Conservation (phyloP, 768 basidiomycete species). For the Agaricus blazei region DNA sequence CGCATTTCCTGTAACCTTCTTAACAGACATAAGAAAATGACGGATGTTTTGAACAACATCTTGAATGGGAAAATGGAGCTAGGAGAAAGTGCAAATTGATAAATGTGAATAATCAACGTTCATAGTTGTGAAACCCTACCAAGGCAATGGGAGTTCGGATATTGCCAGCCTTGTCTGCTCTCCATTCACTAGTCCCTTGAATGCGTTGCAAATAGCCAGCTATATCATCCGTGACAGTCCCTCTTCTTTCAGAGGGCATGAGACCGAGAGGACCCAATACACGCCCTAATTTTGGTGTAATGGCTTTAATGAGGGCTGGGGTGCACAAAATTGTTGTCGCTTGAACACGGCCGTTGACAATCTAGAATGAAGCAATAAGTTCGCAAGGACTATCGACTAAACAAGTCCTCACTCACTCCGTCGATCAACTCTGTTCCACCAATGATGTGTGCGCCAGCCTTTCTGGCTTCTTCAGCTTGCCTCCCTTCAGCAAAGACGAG, state of each 20-base stretch:
- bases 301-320: conserved; percentile 68
- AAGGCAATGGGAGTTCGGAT: conserved; percentile 80
- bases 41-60: conserved; percentile 78
- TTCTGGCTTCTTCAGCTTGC: conserved; percentile 75
- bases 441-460: conserved; percentile 85
- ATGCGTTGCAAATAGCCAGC: conserved; percentile 75
- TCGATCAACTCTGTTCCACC: conserved; percentile 88
- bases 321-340: conserved; percentile 86
- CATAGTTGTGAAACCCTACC: conserved; percentile 33
- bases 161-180: conserved; percentile 80
- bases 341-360: conserved; percentile 66
- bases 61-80: conserved; percentile 18
- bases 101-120: too few relatives aligned
- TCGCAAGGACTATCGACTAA: background rate
- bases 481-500: conserved; percentile 92
- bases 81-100: too few relatives aligned
- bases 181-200: conserved; percentile 87
- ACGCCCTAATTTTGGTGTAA: conserved; percentile 75
- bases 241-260: conserved; percentile 93
- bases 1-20: conserved; percentile 66
- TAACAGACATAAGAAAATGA: conserved; percentile 71
- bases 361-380: conserved; percentile 30
- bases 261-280: conserved; percentile 84
- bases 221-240: conserved; percentile 90
- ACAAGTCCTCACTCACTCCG: conserved; percentile 48